These are phyloP conservation scores for Backusella liffmaniae DNA, from an alignment of 192 early-diverging fungal genomes.

Conservation along the genomic window DNA sequence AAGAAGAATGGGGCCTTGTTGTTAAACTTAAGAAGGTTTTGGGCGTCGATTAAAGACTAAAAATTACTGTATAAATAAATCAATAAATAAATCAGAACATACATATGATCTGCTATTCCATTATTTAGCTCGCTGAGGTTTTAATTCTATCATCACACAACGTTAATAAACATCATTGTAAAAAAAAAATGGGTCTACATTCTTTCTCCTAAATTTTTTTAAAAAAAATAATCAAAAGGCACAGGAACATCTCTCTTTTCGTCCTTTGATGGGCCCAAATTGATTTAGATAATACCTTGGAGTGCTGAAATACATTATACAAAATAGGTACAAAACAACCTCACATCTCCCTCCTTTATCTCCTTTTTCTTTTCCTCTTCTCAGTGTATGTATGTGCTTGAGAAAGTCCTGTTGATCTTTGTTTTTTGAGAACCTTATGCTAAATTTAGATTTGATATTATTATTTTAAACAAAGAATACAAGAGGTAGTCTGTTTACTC, in stretches of 20 bases:
- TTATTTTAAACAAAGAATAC: neutral
- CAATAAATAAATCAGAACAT: neutral
- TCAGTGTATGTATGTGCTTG: neutral
- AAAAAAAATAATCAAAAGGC: no score
- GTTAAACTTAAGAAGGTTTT: conserved; percentile 74
- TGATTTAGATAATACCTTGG: neutral
- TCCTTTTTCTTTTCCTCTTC: neutral
- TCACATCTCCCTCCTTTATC: neutral
- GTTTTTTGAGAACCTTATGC: neutral
- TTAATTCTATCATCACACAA: neutral
- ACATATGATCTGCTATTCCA: neutral
- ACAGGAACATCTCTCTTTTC: no score
- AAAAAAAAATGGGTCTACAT: no score
- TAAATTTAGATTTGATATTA: neutral
- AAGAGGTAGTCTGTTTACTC: neutral
- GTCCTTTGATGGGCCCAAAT: neutral
- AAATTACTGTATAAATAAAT: neutral
- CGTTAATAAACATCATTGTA: neutral
- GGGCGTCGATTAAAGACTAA: conserved; percentile 28
- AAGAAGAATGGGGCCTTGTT: conserved; percentile 85
- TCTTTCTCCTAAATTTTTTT: no score
- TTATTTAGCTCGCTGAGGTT: neutral
- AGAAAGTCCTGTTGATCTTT: neutral
- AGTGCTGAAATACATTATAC: neutral
- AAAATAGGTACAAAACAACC: neutral